These are phyloP conservation scores for Aspergillus tanneri DNA, from an alignment of 2,329 filamentous ascomycete genomes.

Conservation along the genomic window DNA sequence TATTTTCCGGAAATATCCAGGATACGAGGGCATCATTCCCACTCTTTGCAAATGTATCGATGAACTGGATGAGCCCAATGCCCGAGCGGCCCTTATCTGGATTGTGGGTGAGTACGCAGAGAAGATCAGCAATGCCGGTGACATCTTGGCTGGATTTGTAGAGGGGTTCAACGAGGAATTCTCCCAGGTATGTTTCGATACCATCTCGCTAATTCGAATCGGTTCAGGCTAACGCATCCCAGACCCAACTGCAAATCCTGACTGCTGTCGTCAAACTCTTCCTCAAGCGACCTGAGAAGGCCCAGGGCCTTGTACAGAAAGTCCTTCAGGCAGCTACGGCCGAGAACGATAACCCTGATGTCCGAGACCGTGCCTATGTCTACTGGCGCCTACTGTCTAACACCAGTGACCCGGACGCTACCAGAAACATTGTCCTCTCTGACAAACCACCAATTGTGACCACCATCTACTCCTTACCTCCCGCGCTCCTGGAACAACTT, in stretches of 20 bases:
- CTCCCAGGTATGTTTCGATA: slow-evolving; percentile 66
- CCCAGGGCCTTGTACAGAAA: slow-evolving; percentile 87
- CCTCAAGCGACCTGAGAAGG: slow-evolving; percentile 91
- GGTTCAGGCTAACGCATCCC: slow-evolving; percentile 30
- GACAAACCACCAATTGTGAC: slow-evolving; percentile 92
- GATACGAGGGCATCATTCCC: slow-evolving; percentile 96
- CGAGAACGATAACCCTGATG: slow-evolving; percentile 96
- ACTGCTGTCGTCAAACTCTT: slow-evolving; percentile 97
- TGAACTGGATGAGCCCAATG: slow-evolving; percentile 90
- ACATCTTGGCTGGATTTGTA: slow-evolving; percentile 87
- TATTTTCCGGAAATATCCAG: slow-evolving; percentile 94
- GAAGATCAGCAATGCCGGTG: slow-evolving; percentile 98
- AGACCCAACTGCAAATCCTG: slow-evolving; percentile 97
- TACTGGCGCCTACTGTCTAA: slow-evolving; percentile 93
- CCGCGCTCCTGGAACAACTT: slow-evolving; percentile 82
- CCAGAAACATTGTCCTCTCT: slow-evolving; percentile 90
- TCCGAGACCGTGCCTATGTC: slow-evolving; percentile 93
- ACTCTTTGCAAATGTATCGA: slow-evolving; percentile 96
- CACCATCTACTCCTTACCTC: slow-evolving; percentile 86
- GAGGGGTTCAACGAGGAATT: slow-evolving; percentile 96
- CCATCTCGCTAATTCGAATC: background rate
- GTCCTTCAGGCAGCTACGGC: slow-evolving; percentile 89
- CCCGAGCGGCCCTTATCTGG: slow-evolving; percentile 90
- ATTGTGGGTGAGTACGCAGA: slow-evolving; percentile 98
- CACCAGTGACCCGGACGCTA: slow-evolving; percentile 77